Conservation (phyloP, 2,329 filamentous ascomycete species). For the Aureobasidium musti region DNA sequence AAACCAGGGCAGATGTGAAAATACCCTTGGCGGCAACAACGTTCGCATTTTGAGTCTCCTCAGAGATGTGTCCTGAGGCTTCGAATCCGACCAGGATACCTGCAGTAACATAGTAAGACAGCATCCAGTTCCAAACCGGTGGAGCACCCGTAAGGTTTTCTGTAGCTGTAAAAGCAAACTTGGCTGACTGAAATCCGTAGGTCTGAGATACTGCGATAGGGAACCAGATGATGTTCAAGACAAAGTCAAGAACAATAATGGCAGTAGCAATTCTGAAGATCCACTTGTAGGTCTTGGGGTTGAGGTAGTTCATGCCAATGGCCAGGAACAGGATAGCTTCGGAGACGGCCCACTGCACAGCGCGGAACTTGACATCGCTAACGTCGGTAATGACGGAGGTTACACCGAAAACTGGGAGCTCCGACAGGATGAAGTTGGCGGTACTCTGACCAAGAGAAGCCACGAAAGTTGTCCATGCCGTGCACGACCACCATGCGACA, state of each 20-base stretch:
- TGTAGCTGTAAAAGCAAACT: slow-evolving; percentile 62
- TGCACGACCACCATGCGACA: slow-evolving; percentile 67
- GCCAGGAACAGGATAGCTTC: slow-evolving; percentile 47
- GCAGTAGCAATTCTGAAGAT: slow-evolving; percentile 55
- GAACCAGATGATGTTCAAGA: slow-evolving; percentile 63
- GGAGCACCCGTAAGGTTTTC: slow-evolving; percentile 56
- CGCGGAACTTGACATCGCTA: slow-evolving; percentile 58
- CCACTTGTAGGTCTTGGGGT: slow-evolving; percentile 48
- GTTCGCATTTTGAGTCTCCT: slow-evolving; percentile 62
- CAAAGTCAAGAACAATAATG: slow-evolving; percentile 59
- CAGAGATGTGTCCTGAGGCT: slow-evolving; percentile 61
- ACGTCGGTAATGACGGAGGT: slow-evolving; percentile 56
- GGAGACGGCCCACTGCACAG: slow-evolving; percentile 62
- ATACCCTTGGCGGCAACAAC: slow-evolving; percentile 60
- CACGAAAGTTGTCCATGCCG: slow-evolving; percentile 59
- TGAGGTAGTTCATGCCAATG: slow-evolving; percentile 45
- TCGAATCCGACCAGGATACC: slow-evolving; percentile 64
- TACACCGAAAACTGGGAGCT: slow-evolving; percentile 60
- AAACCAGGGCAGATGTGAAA: slow-evolving; percentile 61
- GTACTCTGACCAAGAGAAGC: slow-evolving; percentile 43
- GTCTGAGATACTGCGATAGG: slow-evolving; percentile 59
- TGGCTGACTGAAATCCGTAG: slow-evolving; percentile 59
- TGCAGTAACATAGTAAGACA: slow-evolving; percentile 62
- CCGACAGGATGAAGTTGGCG: slow-evolving; percentile 47
- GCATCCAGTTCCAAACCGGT: slow-evolving; percentile 63